Percentiles rank a stretch among this genome's conserved stretches.
Conservation (phyloP, 805 yeast genomes). For the Zygosaccharomyces pseudorouxii region DNA sequence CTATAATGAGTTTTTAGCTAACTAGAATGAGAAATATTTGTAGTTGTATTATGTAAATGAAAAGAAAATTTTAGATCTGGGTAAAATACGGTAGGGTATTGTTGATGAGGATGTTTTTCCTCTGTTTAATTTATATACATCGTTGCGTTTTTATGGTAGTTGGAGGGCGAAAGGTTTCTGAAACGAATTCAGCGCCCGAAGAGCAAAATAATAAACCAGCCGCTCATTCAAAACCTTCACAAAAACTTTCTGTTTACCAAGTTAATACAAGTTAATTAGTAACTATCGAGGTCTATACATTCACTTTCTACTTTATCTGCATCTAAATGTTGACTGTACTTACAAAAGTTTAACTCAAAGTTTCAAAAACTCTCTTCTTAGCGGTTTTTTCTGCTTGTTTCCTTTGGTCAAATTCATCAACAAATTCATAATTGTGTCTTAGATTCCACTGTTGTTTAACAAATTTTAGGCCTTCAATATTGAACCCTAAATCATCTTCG, state of each 20-base stretch:
- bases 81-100: not conserved
- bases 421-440: slow-evolving; percentile 66
- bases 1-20: not conserved
- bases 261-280: not conserved
- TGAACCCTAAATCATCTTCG: slow-evolving; percentile 67
- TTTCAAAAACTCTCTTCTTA: slow-evolving; percentile 70
- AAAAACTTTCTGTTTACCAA: not conserved
- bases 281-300: not conserved
- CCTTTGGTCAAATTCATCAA: slow-evolving; percentile 59
- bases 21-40: not conserved
- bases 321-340: not conserved
- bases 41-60: not conserved
- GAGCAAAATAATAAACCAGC: too few relatives aligned
- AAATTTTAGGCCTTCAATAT: slow-evolving; percentile 75
- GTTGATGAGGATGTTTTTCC: too few relatives aligned
- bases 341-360: slow-evolving; percentile 32
- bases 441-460: slow-evolving; percentile 74
- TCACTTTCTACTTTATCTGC: not conserved
- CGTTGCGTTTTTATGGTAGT: too few relatives aligned
- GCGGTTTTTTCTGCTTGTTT: slow-evolving; percentile 50
- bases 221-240: too few relatives aligned
- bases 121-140: too few relatives aligned
- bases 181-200: too few relatives aligned
- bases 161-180: too few relatives aligned
- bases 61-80: not conserved